These are phyloP conservation scores for Hawksworthiomyces lignivorus DNA, from an alignment of 2,329 filamentous ascomycete species.

Conservation along the genomic window DNA sequence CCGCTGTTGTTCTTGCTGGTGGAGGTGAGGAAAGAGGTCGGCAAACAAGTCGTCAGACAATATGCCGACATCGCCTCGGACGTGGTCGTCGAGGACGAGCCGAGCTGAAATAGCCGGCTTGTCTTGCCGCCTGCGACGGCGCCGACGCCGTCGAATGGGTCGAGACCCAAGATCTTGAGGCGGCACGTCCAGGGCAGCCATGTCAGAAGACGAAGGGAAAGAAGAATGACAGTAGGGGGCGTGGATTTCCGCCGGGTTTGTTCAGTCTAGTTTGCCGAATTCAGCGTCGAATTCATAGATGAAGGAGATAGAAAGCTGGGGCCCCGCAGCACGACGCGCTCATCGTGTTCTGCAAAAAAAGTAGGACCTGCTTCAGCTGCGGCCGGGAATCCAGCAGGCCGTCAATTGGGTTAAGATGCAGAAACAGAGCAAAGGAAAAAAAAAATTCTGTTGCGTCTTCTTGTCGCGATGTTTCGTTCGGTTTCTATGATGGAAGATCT, in stretches of 20 bases:
- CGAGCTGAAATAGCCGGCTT: slow-evolving; percentile 72
- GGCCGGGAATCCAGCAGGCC: too few relatives aligned
- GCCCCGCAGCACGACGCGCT: not conserved
- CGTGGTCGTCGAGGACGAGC: slow-evolving; percentile 74
- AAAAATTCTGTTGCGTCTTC: too few relatives aligned
- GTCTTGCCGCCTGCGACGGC: slow-evolving; percentile 52
- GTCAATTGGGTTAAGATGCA: too few relatives aligned
- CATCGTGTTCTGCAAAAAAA: too few relatives aligned
- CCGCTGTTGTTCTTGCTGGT: slow-evolving; percentile 17
- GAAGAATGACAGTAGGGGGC: too few relatives aligned
- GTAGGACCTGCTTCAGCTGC: too few relatives aligned
- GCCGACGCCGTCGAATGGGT: slow-evolving; percentile 20
- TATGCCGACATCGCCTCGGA: slow-evolving; percentile 78
- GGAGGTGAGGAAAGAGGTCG: slow-evolving; percentile 64
- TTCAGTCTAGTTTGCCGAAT: too few relatives aligned
- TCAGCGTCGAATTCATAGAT: too few relatives aligned
- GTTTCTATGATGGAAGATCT: too few relatives aligned
- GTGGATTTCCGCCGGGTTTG: too few relatives aligned
- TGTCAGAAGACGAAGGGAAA: not conserved
- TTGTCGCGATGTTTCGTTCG: too few relatives aligned
- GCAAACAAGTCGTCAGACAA: slow-evolving; percentile 79
- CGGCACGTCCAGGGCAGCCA: slow-evolving; percentile 5
- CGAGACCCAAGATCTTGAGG: not conserved
- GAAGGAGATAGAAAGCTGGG: not conserved
- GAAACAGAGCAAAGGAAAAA: too few relatives aligned